Percentiles rank a stretch among this genome's conserved stretches.
Evolutionary conservation across 2,329 filamentous ascomycete species (phyloP).

Genomic region (Plenodomus tracheiphilus): DNA sequence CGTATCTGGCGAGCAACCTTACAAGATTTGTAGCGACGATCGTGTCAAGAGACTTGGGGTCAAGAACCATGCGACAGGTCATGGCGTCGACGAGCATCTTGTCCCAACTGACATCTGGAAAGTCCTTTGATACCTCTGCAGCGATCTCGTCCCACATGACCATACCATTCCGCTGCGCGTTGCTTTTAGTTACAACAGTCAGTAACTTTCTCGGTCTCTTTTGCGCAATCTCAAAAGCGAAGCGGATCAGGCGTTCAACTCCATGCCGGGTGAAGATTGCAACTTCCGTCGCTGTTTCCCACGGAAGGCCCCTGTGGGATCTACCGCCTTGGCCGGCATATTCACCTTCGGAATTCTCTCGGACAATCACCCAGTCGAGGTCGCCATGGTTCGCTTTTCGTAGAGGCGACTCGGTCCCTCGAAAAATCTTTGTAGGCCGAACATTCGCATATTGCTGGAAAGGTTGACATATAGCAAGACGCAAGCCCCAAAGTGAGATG

Average conservation of each 20-base stretch:
- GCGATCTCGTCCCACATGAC: slow-evolving; percentile 70
- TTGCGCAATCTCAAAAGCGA: slow-evolving; percentile 64
- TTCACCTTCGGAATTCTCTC: slow-evolving; percentile 69
- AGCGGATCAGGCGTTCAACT: slow-evolving; percentile 63
- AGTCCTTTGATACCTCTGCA: slow-evolving; percentile 58
- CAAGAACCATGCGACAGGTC: slow-evolving; percentile 66
- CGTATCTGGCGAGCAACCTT: slow-evolving; percentile 1
- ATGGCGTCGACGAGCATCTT: slow-evolving; percentile 71
- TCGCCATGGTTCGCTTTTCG: slow-evolving; percentile 58
- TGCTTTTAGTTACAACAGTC: slow-evolving; percentile 68
- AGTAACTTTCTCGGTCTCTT: slow-evolving; percentile 60
- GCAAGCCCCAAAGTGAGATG: slow-evolving; percentile 59
- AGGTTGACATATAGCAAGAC: slow-evolving; percentile 59
- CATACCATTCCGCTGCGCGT: slow-evolving; percentile 68
- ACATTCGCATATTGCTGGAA: slow-evolving; percentile 63
- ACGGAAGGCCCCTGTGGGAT: slow-evolving; percentile 60
- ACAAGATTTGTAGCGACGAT: slow-evolving; percentile 65
- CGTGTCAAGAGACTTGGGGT: slow-evolving; percentile 63
- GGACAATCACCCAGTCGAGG: slow-evolving; percentile 68
- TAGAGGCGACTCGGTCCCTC: slow-evolving; percentile 63
- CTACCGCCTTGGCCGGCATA: slow-evolving; percentile 68
- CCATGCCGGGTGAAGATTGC: slow-evolving; percentile 65
- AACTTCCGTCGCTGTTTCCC: slow-evolving; percentile 66
- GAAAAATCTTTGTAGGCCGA: slow-evolving; percentile 63
- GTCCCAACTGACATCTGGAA: slow-evolving; percentile 63